These are phyloP conservation scores for Phytophthora pluvialis DNA, from an alignment of 352 stramenopile species.

Conservation along the genomic window DNA sequence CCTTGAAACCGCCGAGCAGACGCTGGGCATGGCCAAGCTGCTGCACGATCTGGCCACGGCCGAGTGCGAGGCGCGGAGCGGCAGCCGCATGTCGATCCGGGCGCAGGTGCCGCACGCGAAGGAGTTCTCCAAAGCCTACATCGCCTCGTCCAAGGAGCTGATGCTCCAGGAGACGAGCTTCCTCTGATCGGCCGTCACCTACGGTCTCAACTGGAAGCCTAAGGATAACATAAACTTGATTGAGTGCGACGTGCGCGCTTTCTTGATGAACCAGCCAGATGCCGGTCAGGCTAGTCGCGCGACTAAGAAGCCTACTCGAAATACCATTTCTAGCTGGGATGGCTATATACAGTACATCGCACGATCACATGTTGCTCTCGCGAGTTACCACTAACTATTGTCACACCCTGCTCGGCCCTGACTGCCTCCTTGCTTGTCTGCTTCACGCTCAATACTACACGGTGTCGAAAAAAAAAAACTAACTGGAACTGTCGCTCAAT, in stretches of 20 bases:
- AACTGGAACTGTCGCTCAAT: constrained; percentile 31
- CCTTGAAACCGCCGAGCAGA: constrained; percentile 73
- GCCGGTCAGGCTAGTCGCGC: constrained; percentile 3
- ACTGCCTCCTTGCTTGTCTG: constrained; percentile 8
- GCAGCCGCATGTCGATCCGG: constrained; percentile 68
- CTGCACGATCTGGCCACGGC: constrained; percentile 75
- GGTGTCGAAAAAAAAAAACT: constrained; percentile 20
- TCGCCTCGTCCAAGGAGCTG: constrained; percentile 73
- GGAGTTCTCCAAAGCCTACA: constrained; percentile 75
- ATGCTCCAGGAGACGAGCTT: constrained; percentile 68
- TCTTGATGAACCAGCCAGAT: background rate
- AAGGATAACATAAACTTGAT: background rate
- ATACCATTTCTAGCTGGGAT: constrained; percentile 18
- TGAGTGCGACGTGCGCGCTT: background rate
- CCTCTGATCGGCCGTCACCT: constrained; percentile 3
- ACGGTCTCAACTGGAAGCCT: background rate
- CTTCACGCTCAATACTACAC: constrained; percentile 34
- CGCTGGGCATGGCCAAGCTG: constrained; percentile 77
- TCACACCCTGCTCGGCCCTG: constrained; percentile 18
- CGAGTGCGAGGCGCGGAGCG: constrained; percentile 67
- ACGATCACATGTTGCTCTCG: constrained; percentile 29
- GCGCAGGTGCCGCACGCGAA: constrained; percentile 49
- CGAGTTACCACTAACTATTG: constrained; percentile 38
- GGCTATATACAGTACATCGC: constrained; percentile 32
- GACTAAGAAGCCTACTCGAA: background rate